Evolutionary conservation across 495 filamentous ascomycete species (phyloP).

Genomic region (Pyronema domesticum): DNA sequence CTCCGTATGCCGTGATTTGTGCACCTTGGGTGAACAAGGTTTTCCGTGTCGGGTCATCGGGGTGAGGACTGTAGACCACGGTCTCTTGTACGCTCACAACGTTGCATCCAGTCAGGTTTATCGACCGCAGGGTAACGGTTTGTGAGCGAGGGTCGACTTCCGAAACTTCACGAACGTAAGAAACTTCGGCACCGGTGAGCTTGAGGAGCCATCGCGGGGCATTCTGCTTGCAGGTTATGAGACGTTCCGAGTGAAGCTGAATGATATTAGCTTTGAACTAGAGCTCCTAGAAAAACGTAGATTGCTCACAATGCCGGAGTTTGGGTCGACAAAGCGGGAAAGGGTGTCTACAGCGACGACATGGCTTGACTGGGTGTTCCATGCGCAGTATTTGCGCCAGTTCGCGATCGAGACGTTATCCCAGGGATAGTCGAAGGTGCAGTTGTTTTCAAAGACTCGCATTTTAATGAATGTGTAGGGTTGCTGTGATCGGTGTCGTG

Average conservation of each 20-base stretch:
- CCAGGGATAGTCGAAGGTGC: conserved; percentile 94
- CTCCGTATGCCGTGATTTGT: conserved; percentile 80
- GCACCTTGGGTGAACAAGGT: conserved; percentile 79
- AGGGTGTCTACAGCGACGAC: conserved; percentile 90
- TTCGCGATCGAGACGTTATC: conserved; percentile 97
- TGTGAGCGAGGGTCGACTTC: conserved; percentile 70
- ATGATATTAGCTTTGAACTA: background rate
- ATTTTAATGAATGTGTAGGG: conserved; percentile 30
- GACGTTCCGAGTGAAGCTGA: conserved; percentile 79
- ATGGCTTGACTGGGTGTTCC: conserved; percentile 90
- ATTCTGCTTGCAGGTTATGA: conserved; percentile 85
- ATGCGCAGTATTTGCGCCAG: conserved; percentile 96
- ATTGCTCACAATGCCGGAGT: conserved; percentile 59
- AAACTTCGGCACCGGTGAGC: conserved; percentile 56
- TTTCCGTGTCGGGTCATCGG: conserved; percentile 33
- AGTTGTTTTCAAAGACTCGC: conserved; percentile 82
- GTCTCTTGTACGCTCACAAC: conserved; percentile 79
- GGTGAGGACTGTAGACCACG: conserved; percentile 56
- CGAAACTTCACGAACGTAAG: conserved; percentile 82
- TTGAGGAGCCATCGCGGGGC: conserved; percentile 72
- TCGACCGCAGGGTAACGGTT: conserved; percentile 84
- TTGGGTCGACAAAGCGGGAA: conserved; percentile 57
- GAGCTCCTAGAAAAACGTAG: background rate
- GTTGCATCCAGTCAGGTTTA: conserved; percentile 79
- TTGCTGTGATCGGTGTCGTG: background rate